Conservation (phyloP, 345 rosid species). For the Physaria fendleri region DNA sequence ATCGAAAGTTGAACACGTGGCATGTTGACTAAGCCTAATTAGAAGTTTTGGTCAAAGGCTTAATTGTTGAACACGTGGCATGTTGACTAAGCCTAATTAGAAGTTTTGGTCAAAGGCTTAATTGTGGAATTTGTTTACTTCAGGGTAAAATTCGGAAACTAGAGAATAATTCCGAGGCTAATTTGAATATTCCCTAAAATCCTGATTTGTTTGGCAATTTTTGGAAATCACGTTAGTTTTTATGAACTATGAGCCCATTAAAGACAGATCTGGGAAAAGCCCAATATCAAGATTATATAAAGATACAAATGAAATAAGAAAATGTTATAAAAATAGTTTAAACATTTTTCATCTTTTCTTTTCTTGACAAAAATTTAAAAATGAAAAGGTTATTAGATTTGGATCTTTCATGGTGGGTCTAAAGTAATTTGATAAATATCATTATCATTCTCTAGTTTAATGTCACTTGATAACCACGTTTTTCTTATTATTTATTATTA, state of each 20-base stretch:
- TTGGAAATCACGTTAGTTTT: no score
- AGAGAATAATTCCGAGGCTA: not conserved
- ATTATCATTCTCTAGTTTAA: not conserved
- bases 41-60: no score
- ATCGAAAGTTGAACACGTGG: conserved; percentile 19
- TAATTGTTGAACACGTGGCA: conserved; percentile 25
- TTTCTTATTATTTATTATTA: not conserved
- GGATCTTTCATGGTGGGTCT: conserved; percentile 1
- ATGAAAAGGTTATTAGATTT: not conserved
- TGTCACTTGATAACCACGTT: conserved; percentile 18
- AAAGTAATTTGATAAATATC: not conserved
- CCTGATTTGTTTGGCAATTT: not conserved
- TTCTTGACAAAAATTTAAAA: no score
- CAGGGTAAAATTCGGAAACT: not conserved
- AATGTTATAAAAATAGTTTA: no score
- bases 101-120: not conserved
- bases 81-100: conserved; percentile 9
- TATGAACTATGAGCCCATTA: no score
- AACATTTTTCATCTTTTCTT: no score
- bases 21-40: no score
- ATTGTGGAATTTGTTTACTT: not conserved
- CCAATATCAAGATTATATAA: no score
- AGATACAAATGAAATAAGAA: no score
- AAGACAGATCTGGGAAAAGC: no score
- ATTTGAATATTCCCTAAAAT: not conserved